These are phyloP conservation scores for Dipodascus albidus DNA, from an alignment of 805 yeast genomes.

Conservation along the genomic window DNA sequence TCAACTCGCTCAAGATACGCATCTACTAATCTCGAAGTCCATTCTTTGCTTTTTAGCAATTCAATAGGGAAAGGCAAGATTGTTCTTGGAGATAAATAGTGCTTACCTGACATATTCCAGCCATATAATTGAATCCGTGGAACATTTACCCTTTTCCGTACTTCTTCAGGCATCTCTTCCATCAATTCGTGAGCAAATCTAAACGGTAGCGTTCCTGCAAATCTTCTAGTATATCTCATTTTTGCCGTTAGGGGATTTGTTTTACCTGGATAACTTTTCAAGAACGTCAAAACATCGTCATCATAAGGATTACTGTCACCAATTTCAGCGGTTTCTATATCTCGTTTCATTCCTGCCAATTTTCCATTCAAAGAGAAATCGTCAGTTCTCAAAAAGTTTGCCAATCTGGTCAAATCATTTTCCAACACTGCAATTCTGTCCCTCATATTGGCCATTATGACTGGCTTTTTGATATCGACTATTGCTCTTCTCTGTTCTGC, in stretches of 20 bases:
- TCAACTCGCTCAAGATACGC: slow-evolving; percentile 40
- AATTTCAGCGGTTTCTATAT: background rate
- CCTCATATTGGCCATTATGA: slow-evolving; percentile 1
- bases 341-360: background rate
- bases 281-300: background rate
- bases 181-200: slow-evolving; percentile 12
- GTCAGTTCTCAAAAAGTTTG: background rate
- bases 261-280: background rate
- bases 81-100: slow-evolving; percentile 29
- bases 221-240: slow-evolving; percentile 14
- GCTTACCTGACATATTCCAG: slow-evolving; percentile 54
- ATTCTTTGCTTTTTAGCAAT: slow-evolving; percentile 6
- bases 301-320: background rate
- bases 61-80: slow-evolving; percentile 19
- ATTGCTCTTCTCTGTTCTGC: slow-evolving; percentile 7
- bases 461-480: slow-evolving; percentile 4
- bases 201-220: slow-evolving; percentile 10
- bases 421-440: background rate
- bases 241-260: slow-evolving; percentile 4
- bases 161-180: slow-evolving; percentile 9
- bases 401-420: background rate
- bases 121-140: slow-evolving; percentile 54
- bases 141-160: slow-evolving; percentile 20
- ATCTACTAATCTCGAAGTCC: slow-evolving; percentile 22
- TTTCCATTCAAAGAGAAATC: background rate